Evolutionary conservation across 2,329 filamentous ascomycete genomes (phyloP).

Genomic region (Plectosphaerella plurivora): DNA sequence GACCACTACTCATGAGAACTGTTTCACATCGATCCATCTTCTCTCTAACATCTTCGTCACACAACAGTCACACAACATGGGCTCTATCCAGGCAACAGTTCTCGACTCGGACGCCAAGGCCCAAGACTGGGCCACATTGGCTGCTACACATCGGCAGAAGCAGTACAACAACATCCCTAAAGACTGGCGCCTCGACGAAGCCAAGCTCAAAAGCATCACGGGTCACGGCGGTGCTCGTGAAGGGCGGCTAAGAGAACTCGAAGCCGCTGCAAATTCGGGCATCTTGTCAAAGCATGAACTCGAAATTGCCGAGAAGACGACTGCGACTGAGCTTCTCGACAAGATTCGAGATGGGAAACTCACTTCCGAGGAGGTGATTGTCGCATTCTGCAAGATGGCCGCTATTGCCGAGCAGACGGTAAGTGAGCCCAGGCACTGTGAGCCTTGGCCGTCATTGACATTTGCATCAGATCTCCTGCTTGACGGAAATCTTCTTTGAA

Average conservation of each 20-base stretch:
- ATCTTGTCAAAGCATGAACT: conserved; percentile 14
- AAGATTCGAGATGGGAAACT: conserved; percentile 11
- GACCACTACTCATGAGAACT: too few species aligned
- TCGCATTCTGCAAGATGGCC: conserved; percentile 20
- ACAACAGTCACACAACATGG: not conserved
- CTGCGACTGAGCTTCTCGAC: conserved; percentile 9
- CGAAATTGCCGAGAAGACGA: conserved; percentile 14
- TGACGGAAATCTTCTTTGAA: conserved; percentile 46
- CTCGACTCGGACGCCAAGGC: not conserved
- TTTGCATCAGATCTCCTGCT: conserved; percentile 25
- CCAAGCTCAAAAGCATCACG: conserved; percentile 1
- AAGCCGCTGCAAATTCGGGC: conserved; percentile 4
- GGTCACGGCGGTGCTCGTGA: conserved; percentile 6
- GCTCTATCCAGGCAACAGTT: not conserved
- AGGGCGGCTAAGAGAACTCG: conserved; percentile 8
- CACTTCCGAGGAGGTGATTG: conserved; percentile 17
- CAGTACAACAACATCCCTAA: conserved; percentile 9
- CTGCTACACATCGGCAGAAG: conserved; percentile 6
- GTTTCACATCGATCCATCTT: not conserved
- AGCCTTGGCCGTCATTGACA: not conserved
- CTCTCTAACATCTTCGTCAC: not conserved
- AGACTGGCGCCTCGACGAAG: conserved; percentile 7
- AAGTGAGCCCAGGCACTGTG: not conserved
- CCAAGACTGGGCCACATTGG: conserved; percentile 7
- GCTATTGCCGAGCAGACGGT: conserved; percentile 21